Evolutionary conservation across 2,329 filamentous ascomycete species (phyloP).

Genomic region (Herpomyces periplanetae): DNA sequence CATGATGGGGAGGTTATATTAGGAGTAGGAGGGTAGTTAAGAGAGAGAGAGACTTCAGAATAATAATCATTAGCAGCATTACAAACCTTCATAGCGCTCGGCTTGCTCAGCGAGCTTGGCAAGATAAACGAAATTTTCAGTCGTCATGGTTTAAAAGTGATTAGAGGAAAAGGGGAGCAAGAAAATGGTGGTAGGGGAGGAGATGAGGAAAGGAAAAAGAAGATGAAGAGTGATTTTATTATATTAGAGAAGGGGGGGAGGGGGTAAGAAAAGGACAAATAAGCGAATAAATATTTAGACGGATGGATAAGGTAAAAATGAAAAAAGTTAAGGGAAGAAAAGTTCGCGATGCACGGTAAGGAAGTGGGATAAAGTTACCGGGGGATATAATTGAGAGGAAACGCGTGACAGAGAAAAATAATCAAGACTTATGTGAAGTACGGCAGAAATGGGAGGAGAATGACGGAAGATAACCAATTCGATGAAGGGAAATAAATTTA

Average conservation of each 20-base stretch:
- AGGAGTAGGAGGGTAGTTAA: too few species aligned
- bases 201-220: slow-evolving; percentile 3
- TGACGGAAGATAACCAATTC: too few species aligned
- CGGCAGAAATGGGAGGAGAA: slow-evolving; percentile 2
- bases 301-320: slow-evolving; percentile 4
- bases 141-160: slow-evolving; percentile 1
- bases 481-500: too few species aligned
- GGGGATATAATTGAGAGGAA: slow-evolving; percentile 2
- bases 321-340: slow-evolving; percentile 4
- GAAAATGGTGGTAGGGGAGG: slow-evolving; percentile 3
- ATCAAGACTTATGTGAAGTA: slow-evolving; percentile 2
- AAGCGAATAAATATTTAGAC: slow-evolving; percentile 3
- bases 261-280: slow-evolving; percentile 3
- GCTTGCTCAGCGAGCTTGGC: slow-evolving; percentile 99
- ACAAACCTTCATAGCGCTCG: slow-evolving; percentile 87
- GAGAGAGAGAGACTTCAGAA: slow-evolving; percentile 8
- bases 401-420: slow-evolving; percentile 1
- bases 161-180: slow-evolving; percentile 3
- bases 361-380: slow-evolving; percentile 4
- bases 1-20: too few species aligned
- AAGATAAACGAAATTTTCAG: slow-evolving; percentile 96
- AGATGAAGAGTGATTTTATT: slow-evolving; percentile 3
- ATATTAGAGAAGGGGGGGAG: slow-evolving; percentile 1
- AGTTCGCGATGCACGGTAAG: slow-evolving; percentile 3
- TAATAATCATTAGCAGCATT: slow-evolving; percentile 56